Percentiles rank a stretch among this genome's conserved stretches.
phyloP scores from a whole-genome alignment of 192 early-diverging fungal species.

The Ambispora gerdemannii region DNA sequence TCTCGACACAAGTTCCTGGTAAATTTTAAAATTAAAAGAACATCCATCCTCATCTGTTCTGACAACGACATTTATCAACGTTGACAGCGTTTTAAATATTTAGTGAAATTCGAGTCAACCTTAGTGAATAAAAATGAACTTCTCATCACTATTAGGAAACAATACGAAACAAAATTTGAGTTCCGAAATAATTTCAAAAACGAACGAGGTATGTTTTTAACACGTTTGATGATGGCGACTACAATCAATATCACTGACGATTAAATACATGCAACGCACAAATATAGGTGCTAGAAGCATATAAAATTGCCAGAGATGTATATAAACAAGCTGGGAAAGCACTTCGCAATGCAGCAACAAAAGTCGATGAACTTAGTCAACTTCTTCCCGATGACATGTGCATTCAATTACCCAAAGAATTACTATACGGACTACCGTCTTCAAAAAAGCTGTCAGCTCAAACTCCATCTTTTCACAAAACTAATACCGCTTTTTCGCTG shows the following conservation, averaged over 20 bases:
- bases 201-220: not conserved
- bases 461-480: not conserved
- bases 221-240: not conserved
- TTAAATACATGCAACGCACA: not conserved
- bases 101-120: too few species aligned
- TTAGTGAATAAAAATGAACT: too few species aligned
- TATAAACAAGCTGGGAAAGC: not conserved
- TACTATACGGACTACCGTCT: not conserved
- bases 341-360: not conserved
- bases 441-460: too few species aligned
- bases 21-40: too few species aligned
- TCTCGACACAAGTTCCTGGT: too few species aligned
- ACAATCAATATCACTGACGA: not conserved
- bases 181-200: not conserved
- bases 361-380: not conserved
- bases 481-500: not conserved
- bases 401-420: not conserved
- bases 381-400: not conserved
- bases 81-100: too few species aligned
- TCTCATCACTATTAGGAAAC: too few species aligned
- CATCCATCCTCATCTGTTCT: too few species aligned
- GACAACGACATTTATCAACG: too few species aligned
- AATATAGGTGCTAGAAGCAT: not conserved
- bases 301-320: not conserved
- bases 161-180: too few species aligned